Base-by-base conservation (phyloP, 495 filamentous ascomycete species). In the Opeltia flavorubescens region DNA sequence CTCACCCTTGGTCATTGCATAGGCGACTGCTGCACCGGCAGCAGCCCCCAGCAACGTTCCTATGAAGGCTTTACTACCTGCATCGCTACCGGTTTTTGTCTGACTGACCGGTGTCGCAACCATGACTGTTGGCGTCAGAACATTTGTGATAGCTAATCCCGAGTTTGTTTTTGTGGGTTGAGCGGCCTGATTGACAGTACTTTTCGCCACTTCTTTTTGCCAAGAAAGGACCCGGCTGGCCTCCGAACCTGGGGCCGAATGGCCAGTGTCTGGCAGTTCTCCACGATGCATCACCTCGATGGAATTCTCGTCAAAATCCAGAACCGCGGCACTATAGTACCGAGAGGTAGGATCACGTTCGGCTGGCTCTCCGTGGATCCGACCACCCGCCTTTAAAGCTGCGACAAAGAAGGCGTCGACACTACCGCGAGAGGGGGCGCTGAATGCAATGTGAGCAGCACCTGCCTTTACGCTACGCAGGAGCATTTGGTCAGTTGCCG, bases 21-120 rank as follows among this genome's bases (percentile, higher is more conserved):
- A 89, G 1, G 83, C 80, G 30, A 87, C 58, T 0, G 79, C 81
- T 12, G 81, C 83, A 42, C 82, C 86, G 2, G 82, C 76, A 7
- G 82, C 83, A 15, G 80, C 86, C 20, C 83, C 86, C 5, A 86
- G 75, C 39, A 88, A 71, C 3, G 81, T 82, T 8, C 84, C 85
- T 6, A 91, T 68, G 23, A 93, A 64, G 20, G 66, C 66, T 15
- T 61, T 59, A 43, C 59, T 68, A 46, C 59, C 62, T 21, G 59
- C 59, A 44, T 71, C 66, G 28, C 67, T 15, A 51, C 41, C 39
- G 62, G 57, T 44, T 57, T 62, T 12, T 51, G 58, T 17, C 60
- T 55, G 36, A 61, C 56, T 11, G 54, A 44, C 40, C 34, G 47
- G 1, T 45, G 47, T 26, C 60, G 64, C 7, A 61, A 60, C 40